Evolutionary conservation across 352 stramenopile species (phyloP).

Genomic region (Phytophthora colocasiae): DNA sequence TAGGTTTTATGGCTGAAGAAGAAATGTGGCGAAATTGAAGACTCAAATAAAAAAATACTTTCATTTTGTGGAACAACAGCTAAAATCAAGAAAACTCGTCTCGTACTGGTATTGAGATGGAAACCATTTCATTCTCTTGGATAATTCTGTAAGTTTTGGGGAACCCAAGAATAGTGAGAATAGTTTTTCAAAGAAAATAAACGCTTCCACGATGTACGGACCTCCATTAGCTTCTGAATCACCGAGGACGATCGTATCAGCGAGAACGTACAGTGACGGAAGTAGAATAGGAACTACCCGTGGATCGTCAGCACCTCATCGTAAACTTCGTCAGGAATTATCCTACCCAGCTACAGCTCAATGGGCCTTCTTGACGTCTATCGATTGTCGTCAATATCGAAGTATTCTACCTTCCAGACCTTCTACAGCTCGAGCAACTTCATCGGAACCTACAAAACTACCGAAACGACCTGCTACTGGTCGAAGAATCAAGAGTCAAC

Average conservation of each 20-base stretch:
- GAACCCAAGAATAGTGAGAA: conserved; percentile 31
- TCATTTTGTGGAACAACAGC: too few species aligned
- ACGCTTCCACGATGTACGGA: conserved; percentile 7
- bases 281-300: conserved; percentile 4
- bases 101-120: too few species aligned
- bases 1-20: too few species aligned
- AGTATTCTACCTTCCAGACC: conserved; percentile 22
- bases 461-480: conserved; percentile 33
- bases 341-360: conserved; percentile 26
- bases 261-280: conserved; percentile 2
- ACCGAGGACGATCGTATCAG: conserved; percentile 11
- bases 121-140: too few species aligned
- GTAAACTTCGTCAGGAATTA: conserved; percentile 25
- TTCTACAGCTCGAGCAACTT: conserved; percentile 22
- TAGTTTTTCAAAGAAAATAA: conserved; percentile 2
- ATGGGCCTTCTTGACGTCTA: conserved; percentile 33
- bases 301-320: conserved; percentile 19
- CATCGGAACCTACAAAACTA: conserved; percentile 14
- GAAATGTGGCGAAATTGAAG: too few species aligned
- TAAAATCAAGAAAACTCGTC: too few species aligned
- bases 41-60: too few species aligned
- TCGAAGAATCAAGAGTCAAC: conserved; percentile 19
- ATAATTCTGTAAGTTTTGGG: too few species aligned
- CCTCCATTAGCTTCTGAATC: conserved; percentile 31
- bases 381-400: conserved; percentile 13